These are phyloP conservation scores for Aspergillus calidoustus DNA, from an alignment of 2,329 filamentous ascomycete species.

Conservation along the genomic window DNA sequence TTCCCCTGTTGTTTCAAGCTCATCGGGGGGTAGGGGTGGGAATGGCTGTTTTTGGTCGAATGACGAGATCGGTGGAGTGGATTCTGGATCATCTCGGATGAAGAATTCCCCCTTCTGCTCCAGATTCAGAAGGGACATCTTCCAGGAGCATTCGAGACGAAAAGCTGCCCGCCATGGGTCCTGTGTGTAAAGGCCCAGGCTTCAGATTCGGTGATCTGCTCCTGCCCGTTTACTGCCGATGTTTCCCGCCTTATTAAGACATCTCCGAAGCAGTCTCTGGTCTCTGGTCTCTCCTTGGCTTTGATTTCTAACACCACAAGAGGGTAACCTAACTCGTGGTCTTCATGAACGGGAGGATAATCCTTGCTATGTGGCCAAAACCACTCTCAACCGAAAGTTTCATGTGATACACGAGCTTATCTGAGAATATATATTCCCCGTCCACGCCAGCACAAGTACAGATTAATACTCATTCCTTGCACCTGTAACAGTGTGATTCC, in stretches of 20 bases:
- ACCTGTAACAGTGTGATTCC: not conserved
- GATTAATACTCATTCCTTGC: not conserved
- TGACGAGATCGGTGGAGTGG: constrained; percentile 13
- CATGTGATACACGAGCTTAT: not conserved
- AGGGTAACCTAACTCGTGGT: no score
- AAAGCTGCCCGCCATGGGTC: constrained; percentile 2
- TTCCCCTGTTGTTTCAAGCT: constrained; percentile 23
- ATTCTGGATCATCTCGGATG: constrained; percentile 16
- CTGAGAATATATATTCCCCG: not conserved
- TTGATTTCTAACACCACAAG: no score
- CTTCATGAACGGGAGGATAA: no score
- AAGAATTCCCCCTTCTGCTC: constrained; percentile 10
- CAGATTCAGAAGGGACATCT: constrained; percentile 20
- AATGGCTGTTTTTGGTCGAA: constrained; percentile 42
- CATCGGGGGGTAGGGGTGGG: constrained; percentile 35
- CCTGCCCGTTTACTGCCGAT: constrained; percentile 16
- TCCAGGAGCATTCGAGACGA: not conserved
- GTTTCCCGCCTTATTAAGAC: constrained; percentile 15
- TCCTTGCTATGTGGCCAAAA: no score
- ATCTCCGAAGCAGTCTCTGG: no score
- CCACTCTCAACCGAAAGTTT: no score
- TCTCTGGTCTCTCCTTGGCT: no score
- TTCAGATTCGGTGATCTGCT: not conserved
- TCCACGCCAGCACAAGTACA: not conserved
- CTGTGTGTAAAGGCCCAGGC: not conserved